Evolutionary conservation across 2,329 filamentous ascomycete genomes (phyloP).

Genomic region (Microdochium paspali): DNA sequence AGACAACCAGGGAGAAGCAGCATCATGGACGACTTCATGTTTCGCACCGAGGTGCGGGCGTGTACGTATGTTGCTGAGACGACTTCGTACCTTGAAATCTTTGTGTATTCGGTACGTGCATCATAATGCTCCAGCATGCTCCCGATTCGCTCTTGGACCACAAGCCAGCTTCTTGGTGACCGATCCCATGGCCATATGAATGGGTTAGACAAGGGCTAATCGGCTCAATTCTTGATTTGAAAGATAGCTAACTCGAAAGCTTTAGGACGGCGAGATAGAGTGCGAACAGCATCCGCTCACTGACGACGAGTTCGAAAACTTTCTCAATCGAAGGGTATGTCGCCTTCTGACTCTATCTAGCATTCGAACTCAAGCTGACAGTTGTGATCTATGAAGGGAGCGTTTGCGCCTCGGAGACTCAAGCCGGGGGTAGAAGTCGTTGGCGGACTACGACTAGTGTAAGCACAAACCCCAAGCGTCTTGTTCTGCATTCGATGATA

Average conservation of each 20-base stretch:
- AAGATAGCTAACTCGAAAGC: slow-evolving; percentile 3
- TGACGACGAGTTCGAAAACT: slow-evolving; percentile 48
- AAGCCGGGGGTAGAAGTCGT: slow-evolving; percentile 32
- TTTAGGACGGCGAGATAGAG: background rate
- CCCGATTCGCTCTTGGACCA: no score
- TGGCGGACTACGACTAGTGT: slow-evolving; percentile 46
- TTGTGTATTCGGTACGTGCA: slow-evolving; percentile 47
- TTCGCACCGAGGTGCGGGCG: slow-evolving; percentile 34
- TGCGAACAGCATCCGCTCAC: slow-evolving; percentile 41
- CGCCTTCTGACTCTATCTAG: slow-evolving; percentile 1
- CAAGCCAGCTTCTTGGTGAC: no score
- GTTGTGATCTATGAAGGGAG: slow-evolving; percentile 28
- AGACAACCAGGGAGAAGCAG: no score
- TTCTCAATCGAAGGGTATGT: slow-evolving; percentile 38
- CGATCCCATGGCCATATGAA: no score
- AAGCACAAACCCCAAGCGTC: slow-evolving; percentile 15
- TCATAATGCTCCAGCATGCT: no score
- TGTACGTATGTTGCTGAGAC: slow-evolving; percentile 40
- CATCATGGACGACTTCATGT: slow-evolving; percentile 51
- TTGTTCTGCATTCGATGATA: slow-evolving; percentile 1
- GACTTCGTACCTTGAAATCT: slow-evolving; percentile 47
- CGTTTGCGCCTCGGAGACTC: slow-evolving; percentile 37
- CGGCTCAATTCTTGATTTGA: no score
- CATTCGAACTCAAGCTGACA: background rate
- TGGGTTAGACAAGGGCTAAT: no score